Conservation (phyloP, 768 basidiomycete genomes). For the Candolleomyces aberdarensis region DNA sequence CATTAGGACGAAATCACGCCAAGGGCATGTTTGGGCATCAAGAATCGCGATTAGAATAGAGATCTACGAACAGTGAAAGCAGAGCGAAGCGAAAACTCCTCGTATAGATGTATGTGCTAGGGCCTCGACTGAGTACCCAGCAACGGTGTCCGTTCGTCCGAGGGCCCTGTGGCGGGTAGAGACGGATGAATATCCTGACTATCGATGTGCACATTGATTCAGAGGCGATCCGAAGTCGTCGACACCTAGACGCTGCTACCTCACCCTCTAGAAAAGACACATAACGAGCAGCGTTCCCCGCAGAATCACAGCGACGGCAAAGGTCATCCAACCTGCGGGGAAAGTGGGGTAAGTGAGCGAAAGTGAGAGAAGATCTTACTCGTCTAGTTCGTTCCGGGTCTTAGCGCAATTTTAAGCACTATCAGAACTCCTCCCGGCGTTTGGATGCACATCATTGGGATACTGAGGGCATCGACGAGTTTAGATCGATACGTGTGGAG, state of each 20-base stretch:
- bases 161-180: too few species aligned
- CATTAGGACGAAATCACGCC: too few species aligned
- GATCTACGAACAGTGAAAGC: too few species aligned
- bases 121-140: too few species aligned
- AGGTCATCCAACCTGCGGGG: constrained; percentile 89
- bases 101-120: too few species aligned
- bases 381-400: constrained; percentile 31
- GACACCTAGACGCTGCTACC: constrained; percentile 70
- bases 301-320: constrained; percentile 78
- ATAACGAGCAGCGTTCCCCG: constrained; percentile 79
- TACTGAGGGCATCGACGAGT: constrained; percentile 91
- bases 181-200: too few species aligned
- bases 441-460: constrained; percentile 98
- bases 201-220: not conserved
- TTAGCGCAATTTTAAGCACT: constrained; percentile 75
- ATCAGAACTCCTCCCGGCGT: constrained; percentile 88
- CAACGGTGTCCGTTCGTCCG: too few species aligned
- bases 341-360: not conserved
- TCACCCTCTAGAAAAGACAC: constrained; percentile 82
- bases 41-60: too few species aligned
- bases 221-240: constrained; percentile 84
- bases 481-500: constrained; percentile 48
- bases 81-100: too few species aligned
- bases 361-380: not conserved
- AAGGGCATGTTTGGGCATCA: too few species aligned